These are phyloP conservation scores for Conoideocrella luteorostrata DNA, from an alignment of 2,329 filamentous ascomycete species.

Conservation along the genomic window DNA sequence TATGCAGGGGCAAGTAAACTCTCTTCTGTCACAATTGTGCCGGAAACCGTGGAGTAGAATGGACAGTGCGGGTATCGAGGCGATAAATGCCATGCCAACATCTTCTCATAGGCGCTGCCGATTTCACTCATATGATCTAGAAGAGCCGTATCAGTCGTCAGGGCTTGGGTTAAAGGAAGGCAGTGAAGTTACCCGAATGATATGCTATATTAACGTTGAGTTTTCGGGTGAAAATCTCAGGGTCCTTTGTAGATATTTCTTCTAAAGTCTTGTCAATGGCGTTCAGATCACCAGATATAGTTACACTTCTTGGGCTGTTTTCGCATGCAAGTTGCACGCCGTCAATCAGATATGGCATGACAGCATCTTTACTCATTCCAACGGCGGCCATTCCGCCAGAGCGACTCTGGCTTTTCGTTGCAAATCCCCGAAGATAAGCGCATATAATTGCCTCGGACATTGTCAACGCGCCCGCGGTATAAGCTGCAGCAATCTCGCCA, in stretches of 20 bases:
- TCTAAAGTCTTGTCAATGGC: constrained; percentile 32
- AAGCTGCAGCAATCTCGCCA: constrained; percentile 34
- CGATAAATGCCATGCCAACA: no score
- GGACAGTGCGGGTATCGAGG: no score
- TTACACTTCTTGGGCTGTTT: constrained; percentile 41
- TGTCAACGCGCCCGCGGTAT: constrained; percentile 25
- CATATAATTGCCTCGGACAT: no score
- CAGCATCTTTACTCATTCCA: constrained; percentile 4
- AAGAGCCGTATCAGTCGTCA: no score
- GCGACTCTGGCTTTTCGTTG: neutral
- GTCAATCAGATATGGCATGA: neutral
- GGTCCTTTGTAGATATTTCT: constrained; percentile 26
- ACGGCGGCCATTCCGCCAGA: constrained; percentile 8
- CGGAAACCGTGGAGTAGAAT: no score
- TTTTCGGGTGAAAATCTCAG: constrained; percentile 31
- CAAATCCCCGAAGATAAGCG: constrained; percentile 15
- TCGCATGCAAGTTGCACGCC: constrained; percentile 16
- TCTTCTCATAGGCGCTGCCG: no score
- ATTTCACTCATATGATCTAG: no score
- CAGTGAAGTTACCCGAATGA: constrained; percentile 27
- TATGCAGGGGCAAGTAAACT: constrained; percentile 10
- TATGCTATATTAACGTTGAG: constrained; percentile 37
- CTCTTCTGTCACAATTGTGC: no score
- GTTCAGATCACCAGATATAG: constrained; percentile 23
- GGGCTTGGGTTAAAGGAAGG: no score